Evolutionary conservation across 1,284 basidiomycete genomes (phyloP).

Genomic region (Paramarasmius palmivorus): DNA sequence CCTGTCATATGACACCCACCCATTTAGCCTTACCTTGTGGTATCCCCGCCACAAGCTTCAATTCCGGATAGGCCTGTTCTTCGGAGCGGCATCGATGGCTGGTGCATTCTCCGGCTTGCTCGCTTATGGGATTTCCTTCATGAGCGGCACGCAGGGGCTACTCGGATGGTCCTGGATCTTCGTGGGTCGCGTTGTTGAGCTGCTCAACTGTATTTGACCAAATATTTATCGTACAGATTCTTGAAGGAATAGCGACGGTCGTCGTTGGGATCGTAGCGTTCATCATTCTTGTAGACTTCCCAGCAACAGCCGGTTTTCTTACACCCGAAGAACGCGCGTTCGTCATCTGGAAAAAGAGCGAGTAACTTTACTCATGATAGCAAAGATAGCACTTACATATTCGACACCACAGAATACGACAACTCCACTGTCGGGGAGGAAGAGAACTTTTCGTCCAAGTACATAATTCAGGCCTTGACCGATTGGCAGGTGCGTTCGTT

Average conservation of each 20-base stretch:
- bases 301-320: conserved; percentile 55
- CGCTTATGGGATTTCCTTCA: conserved; percentile 46
- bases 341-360: conserved; percentile 65
- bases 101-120: conserved; percentile 49
- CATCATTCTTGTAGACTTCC: conserved; percentile 59
- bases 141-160: conserved; percentile 41
- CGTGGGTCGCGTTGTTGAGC: conserved; percentile 31
- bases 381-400: background rate
- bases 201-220: background rate
- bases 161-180: conserved; percentile 54
- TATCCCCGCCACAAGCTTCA: conserved; percentile 53
- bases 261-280: conserved; percentile 44
- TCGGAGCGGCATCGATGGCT: conserved; percentile 46
- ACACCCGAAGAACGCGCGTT: conserved; percentile 60
- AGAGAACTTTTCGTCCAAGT: conserved; percentile 53
- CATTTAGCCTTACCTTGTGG: conserved; percentile 46
- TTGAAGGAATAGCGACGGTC: conserved; percentile 57
- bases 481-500: conserved; percentile 61
- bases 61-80: conserved; percentile 52
- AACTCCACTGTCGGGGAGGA: conserved; percentile 68
- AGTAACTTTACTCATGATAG: conserved; percentile 12
- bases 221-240: conserved; percentile 33
- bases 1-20: background rate
- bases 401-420: conserved; percentile 49
- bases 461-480: conserved; percentile 51